These are phyloP conservation scores for Agaricus sinodeliciosus DNA, from an alignment of 768 basidiomycete species.

Conservation along the genomic window DNA sequence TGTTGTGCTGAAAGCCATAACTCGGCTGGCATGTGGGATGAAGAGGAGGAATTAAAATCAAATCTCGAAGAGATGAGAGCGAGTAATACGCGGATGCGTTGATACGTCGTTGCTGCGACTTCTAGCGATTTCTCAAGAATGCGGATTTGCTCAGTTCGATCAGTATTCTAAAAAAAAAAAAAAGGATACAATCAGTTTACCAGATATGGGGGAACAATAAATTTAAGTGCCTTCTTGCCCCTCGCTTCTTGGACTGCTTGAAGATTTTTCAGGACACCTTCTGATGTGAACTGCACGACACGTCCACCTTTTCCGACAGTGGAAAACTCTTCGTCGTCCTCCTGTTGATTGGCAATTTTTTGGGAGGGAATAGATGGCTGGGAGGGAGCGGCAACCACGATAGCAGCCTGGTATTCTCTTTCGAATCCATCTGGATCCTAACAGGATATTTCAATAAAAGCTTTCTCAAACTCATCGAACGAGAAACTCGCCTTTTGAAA, in stretches of 20 bases:
- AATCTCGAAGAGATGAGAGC: constrained; percentile 92
- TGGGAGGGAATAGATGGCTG: constrained; percentile 27
- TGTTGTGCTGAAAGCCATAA: constrained; percentile 83
- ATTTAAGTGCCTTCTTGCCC: constrained; percentile 80
- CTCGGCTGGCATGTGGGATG: constrained; percentile 87
- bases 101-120: constrained; percentile 83
- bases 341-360: constrained; percentile 35
- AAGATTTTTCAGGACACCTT: constrained; percentile 87
- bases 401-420: constrained; percentile 56
- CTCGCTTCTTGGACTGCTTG: constrained; percentile 89
- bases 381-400: constrained; percentile 36
- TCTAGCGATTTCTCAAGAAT: constrained; percentile 83
- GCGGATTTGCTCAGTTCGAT: constrained; percentile 89
- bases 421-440: constrained; percentile 90
- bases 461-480: background rate
- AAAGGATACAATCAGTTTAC: background rate
- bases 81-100: constrained; percentile 89
- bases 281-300: constrained; percentile 71
- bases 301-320: constrained; percentile 91
- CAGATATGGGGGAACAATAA: constrained; percentile 4
- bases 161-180: constrained; percentile 68
- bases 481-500: constrained; percentile 62
- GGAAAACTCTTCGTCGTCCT: constrained; percentile 66
- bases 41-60: constrained; percentile 88
- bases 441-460: background rate